Base-by-base conservation (phyloP, 2,329 filamentous ascomycete genomes). In the Coniochaeta pulveracea region DNA sequence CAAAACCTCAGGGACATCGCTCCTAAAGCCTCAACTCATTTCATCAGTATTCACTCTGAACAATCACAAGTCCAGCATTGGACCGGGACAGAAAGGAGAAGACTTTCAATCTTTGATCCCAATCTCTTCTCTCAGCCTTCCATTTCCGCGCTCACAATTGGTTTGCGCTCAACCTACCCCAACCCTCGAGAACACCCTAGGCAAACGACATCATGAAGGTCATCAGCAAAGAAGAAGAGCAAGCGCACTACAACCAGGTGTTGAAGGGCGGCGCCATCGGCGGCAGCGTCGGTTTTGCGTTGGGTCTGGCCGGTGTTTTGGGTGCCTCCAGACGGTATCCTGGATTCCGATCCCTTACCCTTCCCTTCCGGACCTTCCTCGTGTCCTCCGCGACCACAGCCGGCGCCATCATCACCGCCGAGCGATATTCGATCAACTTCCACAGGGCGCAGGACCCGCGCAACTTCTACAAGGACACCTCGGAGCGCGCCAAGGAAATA, bases 341-440 rank as follows among this genome's bases (percentile, higher is more conserved):
- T 31, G 76, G 76, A 47, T 84, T 96, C 66, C 77, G 84, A 44
- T 61, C 68, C 43, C 77, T 98, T 40, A 94, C 89, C 0, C 52
- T 95, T 1, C 91, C 86, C 12, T 86, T 98, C 70, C 84, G 85
- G 46, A 69, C 85, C 35, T 98, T 96, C 72, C 75, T 96, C 41
- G 72, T 91, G 43, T 80, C 83, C 27, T 93, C 85, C 7, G 56
- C 76, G 9, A 77, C 74, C 30, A 95, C 91, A 4, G 94, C 94
- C 52, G 69, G 76, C 42, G 80, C 85, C 64, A 95, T 98, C 58
- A 76, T 95, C 52, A 69, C 77, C 39, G 91, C 91, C 43, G 91
- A 98, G 49, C 80, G 83, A 45, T 57, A 56, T 52, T 65, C 61
- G 37, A 64, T 67, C 51, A 50, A 52, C 37, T 95, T 72, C 66